Evolutionary conservation across 148 eudicot species (phyloP), one percentile per base, ranked within the genome.

Genomic region (Beta vulgaris): DNA sequence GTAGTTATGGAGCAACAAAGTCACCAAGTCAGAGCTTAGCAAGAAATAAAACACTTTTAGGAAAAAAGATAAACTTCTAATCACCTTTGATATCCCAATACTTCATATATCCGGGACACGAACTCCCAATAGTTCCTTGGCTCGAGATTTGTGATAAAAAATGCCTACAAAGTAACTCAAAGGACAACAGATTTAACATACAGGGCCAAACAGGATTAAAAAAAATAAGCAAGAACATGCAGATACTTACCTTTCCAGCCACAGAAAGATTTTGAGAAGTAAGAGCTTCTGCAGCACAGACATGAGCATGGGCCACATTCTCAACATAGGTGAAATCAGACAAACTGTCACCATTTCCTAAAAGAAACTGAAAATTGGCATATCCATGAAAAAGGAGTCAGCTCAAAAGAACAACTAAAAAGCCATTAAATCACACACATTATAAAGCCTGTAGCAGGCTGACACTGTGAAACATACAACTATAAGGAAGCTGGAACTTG

Each of bases 301-400:
- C 84, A 78, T 86, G 90, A 28, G 93, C 97, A 85, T 94, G 96
- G 72, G 98, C 92, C 82, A 89, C 93, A 86, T 94, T 94, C 85
- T 92, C 98, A 77, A 94, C 93, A 76, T 87, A 92, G 62, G 96
- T 91, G 80, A 91, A 94, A 85, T 94, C 97, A 34, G 87, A 86
- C 77, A 81, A 78, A 78, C 43, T 90, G 54, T 84, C 85, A 70
- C 88, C 90, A 75, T 81, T 84, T 54, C 97, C 98, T 89, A 94
- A 84, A 89, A 88, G 85, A 83, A 92, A 89, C 98, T 94, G 96
- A 84, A 87, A 90, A 84, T 84, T 75, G 84, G 87, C 70, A 74
- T 83, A 78, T 83, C 82, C 84, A 79, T 84, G 66, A 85, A 82
- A n/a, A 82, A 79, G 68, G 66, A 59, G 51, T 32, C 44, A 34